Evolutionary conservation across 73 alveolate genomes (phyloP).

Genomic region (Durusdinium trenchii): DNA sequence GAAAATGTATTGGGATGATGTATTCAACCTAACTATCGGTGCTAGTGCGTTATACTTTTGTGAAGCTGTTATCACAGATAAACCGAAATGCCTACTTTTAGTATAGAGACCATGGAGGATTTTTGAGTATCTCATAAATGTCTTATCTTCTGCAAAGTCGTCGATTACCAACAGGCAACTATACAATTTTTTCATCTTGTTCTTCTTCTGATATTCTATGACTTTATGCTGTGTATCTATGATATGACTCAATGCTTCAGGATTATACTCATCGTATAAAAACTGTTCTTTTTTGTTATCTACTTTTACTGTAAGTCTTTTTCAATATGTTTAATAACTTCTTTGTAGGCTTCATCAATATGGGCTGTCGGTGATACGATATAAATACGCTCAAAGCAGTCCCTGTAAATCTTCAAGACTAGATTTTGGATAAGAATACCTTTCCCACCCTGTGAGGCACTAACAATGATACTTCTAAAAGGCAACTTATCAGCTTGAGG

Average conservation of each 20-base stretch:
- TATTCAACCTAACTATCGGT: background rate
- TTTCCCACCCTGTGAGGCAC: conserved; percentile 16
- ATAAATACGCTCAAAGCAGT: conserved; percentile 8
- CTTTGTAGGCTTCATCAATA: conserved; percentile 35
- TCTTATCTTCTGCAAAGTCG: background rate
- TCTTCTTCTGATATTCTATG: background rate
- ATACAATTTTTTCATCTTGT: background rate
- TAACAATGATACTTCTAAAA: background rate
- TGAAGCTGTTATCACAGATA: background rate
- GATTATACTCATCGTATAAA: background rate
- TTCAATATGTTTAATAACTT: background rate
- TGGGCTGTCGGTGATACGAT: conserved; percentile 29
- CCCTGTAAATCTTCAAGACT: background rate
- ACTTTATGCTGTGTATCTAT: conserved; percentile 3
- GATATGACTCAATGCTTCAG: background rate
- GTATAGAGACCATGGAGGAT: background rate
- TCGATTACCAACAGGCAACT: background rate
- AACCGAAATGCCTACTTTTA: background rate
- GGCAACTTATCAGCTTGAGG: conserved; percentile 41
- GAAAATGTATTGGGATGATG: background rate
- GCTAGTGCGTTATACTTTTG: background rate
- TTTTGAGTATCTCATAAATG: background rate
- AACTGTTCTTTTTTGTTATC: background rate
- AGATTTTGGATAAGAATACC: conserved; percentile 43
- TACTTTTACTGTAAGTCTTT: background rate